Evolutionary conservation across 164 flowering plant species (phyloP).

Genomic region (Aristolochia contorta): DNA sequence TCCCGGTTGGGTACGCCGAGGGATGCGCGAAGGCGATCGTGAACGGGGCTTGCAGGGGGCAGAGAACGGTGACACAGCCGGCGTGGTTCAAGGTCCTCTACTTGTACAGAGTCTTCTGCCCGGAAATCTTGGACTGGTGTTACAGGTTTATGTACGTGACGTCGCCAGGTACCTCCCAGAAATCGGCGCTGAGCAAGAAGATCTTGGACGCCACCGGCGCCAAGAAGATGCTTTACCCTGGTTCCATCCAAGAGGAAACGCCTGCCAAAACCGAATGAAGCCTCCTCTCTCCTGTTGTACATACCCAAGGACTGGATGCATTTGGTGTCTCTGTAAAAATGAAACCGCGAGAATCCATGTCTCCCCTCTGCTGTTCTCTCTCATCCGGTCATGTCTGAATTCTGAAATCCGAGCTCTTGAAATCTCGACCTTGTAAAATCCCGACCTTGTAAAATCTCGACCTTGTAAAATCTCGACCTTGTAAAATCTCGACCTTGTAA

Average conservation of each 20-base stretch:
- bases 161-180: conserved; percentile 6
- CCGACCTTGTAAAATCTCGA: too few relatives aligned
- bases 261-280: not conserved
- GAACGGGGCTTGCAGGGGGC: conserved; percentile 20
- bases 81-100: conserved; percentile 14
- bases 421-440: too few relatives aligned
- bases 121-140: conserved; percentile 34
- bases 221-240: conserved; percentile 6
- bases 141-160: conserved; percentile 14
- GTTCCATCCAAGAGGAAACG: not conserved
- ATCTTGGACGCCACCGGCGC: conserved; percentile 15
- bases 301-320: too few relatives aligned
- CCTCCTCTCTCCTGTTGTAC: too few relatives aligned
- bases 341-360: too few relatives aligned
- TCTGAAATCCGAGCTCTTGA: too few relatives aligned
- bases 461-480: too few relatives aligned
- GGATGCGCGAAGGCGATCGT: conserved; percentile 10
- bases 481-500: too few relatives aligned
- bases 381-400: too few relatives aligned
- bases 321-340: too few relatives aligned
- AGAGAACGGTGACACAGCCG: conserved; percentile 32
- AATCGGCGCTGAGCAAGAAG: conserved; percentile 18
- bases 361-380: too few relatives aligned
- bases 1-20: conserved; percentile 8
- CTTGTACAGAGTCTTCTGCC: conserved; percentile 22